Percentiles rank a stretch among this genome's conserved stretches.
Conservation (phyloP, 2,329 filamentous ascomycete genomes). For the Chrysosporium queenslandicum region DNA sequence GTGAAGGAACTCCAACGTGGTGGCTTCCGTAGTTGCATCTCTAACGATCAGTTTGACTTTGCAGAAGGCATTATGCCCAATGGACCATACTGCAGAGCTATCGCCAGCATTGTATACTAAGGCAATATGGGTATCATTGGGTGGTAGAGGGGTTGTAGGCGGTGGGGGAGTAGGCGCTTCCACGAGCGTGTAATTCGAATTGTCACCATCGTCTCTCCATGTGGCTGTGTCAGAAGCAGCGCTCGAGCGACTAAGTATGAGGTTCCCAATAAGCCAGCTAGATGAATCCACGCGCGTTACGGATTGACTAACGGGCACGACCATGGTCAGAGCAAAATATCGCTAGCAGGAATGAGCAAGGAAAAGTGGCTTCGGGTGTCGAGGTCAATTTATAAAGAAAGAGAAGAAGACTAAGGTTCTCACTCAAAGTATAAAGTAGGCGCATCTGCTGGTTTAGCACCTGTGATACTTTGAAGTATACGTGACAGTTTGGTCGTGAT, state of each 20-base stretch:
- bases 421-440: not conserved
- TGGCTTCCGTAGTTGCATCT: constrained; percentile 15
- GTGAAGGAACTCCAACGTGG: constrained; percentile 8
- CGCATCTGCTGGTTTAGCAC: not conserved
- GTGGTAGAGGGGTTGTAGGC: constrained; percentile 7
- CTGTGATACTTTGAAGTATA: not conserved
- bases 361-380: not conserved
- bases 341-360: not conserved
- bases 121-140: constrained; percentile 14
- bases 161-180: constrained; percentile 14
- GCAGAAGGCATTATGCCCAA: constrained; percentile 20
- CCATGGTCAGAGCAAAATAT: not conserved
- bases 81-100: constrained; percentile 20
- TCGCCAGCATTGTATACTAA: constrained; percentile 20
- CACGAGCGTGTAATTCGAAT: constrained; percentile 4
- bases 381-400: not conserved
- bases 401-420: not conserved
- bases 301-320: not conserved
- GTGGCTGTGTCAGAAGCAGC: not conserved
- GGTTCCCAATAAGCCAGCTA: constrained; percentile 2
- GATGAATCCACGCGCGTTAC: constrained; percentile 3
- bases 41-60: constrained; percentile 17
- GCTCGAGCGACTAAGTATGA: not conserved
- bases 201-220: constrained; percentile 6
- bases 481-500: no score